Conservation (phyloP, 192 early-diverging fungal genomes). For the Geranomyces variabilis region DNA sequence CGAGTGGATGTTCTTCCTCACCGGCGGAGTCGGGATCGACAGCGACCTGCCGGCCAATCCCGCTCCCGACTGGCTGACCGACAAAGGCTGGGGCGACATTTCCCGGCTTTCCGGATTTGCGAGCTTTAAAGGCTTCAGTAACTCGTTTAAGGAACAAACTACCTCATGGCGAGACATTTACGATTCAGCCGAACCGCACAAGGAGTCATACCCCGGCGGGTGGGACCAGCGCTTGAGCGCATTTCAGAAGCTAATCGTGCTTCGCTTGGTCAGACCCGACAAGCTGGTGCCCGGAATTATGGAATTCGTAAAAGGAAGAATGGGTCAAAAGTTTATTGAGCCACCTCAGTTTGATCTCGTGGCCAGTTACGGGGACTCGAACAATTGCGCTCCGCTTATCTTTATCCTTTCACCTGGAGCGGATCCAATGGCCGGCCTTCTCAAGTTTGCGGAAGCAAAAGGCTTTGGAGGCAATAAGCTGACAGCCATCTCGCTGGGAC, state of each 20-base stretch:
- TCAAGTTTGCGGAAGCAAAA: constrained; percentile 61
- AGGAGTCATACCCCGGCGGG: constrained; percentile 47
- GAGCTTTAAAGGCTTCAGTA: constrained; percentile 51
- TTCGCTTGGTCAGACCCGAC: constrained; percentile 56
- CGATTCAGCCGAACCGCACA: constrained; percentile 52
- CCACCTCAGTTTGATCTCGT: constrained; percentile 64
- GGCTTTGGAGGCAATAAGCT: constrained; percentile 52
- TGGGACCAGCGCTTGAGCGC: constrained; percentile 55
- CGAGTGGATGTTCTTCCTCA: constrained; percentile 66
- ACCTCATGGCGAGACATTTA: constrained; percentile 52
- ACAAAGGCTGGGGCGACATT: constrained; percentile 59
- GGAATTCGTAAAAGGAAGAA: constrained; percentile 61
- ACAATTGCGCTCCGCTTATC: constrained; percentile 56
- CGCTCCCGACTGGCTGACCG: constrained; percentile 57
- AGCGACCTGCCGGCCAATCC: constrained; percentile 53
- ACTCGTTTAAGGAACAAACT: constrained; percentile 33
- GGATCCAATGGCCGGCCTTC: constrained; percentile 60
- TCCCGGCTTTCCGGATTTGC: constrained; percentile 47
- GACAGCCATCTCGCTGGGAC: constrained; percentile 57
- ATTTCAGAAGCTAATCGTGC: constrained; percentile 58
- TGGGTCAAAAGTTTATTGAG: constrained; percentile 65
- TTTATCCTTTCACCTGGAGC: constrained; percentile 65
- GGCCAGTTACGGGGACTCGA: constrained; percentile 57
- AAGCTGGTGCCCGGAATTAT: constrained; percentile 60
- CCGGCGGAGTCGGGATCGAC: constrained; percentile 54